A percentile compares a stretch with the other conserved stretches of the same genome.
These are phyloP conservation scores for Pythium dissotocum DNA, from an alignment of 352 stramenopile species.

Conservation along the genomic window DNA sequence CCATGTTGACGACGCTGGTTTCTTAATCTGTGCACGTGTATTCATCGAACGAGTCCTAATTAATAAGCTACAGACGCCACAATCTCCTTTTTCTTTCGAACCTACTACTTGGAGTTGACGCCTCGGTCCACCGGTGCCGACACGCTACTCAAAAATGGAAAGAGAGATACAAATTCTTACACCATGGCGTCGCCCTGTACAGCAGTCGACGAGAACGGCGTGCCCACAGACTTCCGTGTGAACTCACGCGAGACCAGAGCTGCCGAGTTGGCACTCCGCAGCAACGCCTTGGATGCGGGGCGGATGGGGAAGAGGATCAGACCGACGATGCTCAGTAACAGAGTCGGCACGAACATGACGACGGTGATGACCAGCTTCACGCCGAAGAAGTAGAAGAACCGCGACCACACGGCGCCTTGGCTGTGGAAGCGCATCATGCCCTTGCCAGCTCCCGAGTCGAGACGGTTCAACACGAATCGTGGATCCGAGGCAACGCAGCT, in stretches of 20 bases:
- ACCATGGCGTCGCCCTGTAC: constrained; percentile 30
- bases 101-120: not conserved
- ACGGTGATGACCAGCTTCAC: constrained; percentile 68
- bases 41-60: constrained; percentile 17
- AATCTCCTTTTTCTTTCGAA: not conserved
- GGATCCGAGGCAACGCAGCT: constrained; percentile 48
- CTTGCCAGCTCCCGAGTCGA: constrained; percentile 28
- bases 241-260: constrained; percentile 70
- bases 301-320: constrained; percentile 63
- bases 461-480: constrained; percentile 57
- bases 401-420: constrained; percentile 57
- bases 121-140: constrained; percentile 9
- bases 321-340: constrained; percentile 52
- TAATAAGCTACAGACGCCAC: constrained; percentile 21
- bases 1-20: not conserved
- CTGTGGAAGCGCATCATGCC: constrained; percentile 62
- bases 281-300: constrained; percentile 41
- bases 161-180: constrained; percentile 13
- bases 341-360: constrained; percentile 49
- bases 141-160: constrained; percentile 12
- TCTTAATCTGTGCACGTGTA: not conserved
- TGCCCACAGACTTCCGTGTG: constrained; percentile 60
- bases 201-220: constrained; percentile 32
- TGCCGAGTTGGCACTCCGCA: constrained; percentile 44
- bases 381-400: constrained; percentile 69